Base-by-base conservation (phyloP, 108 stramenopile species). In the Nitzschia putrida region DNA sequence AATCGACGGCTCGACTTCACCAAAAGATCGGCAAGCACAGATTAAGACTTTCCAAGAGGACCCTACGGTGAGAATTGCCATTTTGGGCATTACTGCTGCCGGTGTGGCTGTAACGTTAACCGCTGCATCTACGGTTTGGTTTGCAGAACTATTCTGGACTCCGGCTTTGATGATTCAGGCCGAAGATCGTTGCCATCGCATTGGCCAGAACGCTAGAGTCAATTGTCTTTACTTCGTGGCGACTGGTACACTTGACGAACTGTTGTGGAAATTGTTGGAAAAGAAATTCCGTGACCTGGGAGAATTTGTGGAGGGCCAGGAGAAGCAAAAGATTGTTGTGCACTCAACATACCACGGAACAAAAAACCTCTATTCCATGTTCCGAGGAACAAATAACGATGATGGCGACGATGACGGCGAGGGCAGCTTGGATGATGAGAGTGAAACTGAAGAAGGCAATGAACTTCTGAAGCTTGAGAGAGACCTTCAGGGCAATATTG, bases 31-130 rank as follows among this genome's bases (percentile, higher is more conserved):
- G 8, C 97, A 98, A 61, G 88, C 86, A n/a, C 91, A 90, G 60
- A 97, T 97, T 18, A 75, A 82, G 21, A 55, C 41, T 20, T 99
- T 98, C 80, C 99, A 99, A 73, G 82, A 66, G 1, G 91, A 97
- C 69, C 93, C 97, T 8, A 63, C 71, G 8, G 68, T 91, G 22
- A 80, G 95, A 8, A 80, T 98, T 39, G 97, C 96, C 0, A 59
- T 99, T 20, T 68, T 98, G 68, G 92, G 95, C 37, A 95, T 99
- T 21, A 98, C 97, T 29, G 97, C 99, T 16, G 97, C 97, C 2
- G 99, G 99, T 10, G 92, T 97, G 8, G 99, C 95, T 53, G 89
- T 99, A 13, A 99, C 99, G 13, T 78, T 99, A 41, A 99, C 99
- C 14, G 97, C 97, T 7, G 91, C 97, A n/a, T 92, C 89, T 38